phyloP scores from a whole-genome alignment of 306 rosid genomes.

The Boehmeria nivea region DNA sequence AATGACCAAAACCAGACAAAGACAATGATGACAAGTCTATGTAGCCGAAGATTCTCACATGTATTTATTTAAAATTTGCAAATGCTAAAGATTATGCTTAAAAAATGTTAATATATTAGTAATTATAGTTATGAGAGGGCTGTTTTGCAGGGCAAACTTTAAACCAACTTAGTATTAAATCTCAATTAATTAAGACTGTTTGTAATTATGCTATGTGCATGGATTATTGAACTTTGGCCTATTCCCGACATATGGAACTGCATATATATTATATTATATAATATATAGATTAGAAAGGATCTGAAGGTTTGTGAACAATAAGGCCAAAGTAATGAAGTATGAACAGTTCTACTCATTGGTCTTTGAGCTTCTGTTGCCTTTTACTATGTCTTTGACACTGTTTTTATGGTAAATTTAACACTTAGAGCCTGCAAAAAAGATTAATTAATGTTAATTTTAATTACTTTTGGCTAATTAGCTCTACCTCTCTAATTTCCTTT shows the following conservation, averaged over 20 bases:
- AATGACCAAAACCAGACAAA: conserved; percentile 10
- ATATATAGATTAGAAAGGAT: conserved; percentile 13
- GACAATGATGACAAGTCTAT: conserved; percentile 19
- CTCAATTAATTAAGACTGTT: neutral
- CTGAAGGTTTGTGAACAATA: conserved; percentile 24
- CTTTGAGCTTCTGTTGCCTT: conserved; percentile 28
- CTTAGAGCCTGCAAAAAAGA: too few species aligned
- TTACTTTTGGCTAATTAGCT: conserved; percentile 5
- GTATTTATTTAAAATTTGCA: neutral
- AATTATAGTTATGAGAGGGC: neutral
- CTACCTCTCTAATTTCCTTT: neutral
- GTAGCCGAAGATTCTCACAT: conserved; percentile 23
- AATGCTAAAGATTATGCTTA: neutral
- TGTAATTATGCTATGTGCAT: conserved; percentile 19
- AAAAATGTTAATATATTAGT: neutral
- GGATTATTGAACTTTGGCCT: conserved; percentile 27
- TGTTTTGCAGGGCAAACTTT: neutral
- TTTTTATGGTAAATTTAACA: neutral
- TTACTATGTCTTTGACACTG: conserved; percentile 7
- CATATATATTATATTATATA: conserved; percentile 5
- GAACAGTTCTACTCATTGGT: conserved; percentile 15
- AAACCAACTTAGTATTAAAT: neutral
- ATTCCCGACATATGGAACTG: conserved; percentile 44
- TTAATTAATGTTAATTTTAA: neutral
- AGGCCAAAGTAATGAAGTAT: conserved; percentile 17